phyloP scores from a whole-genome alignment of 768 basidiomycete species.

The Candolleomyces aberdarensis region DNA sequence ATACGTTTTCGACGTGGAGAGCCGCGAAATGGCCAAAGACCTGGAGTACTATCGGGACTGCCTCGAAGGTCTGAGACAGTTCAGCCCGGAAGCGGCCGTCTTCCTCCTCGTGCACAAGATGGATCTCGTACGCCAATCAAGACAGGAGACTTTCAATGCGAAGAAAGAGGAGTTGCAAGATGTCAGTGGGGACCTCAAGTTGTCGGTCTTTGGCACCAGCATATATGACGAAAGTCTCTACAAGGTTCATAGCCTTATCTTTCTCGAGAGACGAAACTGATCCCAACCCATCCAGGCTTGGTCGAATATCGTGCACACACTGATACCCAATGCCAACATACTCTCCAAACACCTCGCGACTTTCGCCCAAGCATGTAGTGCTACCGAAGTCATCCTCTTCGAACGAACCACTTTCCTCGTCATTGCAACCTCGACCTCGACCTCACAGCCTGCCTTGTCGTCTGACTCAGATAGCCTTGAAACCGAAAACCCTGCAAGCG shows the following conservation, averaged over 20 bases:
- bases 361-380: constrained; percentile 83
- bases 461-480: constrained; percentile 21
- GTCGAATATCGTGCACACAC: constrained; percentile 95
- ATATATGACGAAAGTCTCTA: constrained; percentile 98
- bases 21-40: constrained; percentile 81
- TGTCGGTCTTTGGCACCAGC: constrained; percentile 87
- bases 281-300: constrained; percentile 64
- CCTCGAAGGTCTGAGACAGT: constrained; percentile 74
- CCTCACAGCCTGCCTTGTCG: constrained; percentile 26
- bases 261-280: neutral
- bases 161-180: constrained; percentile 71
- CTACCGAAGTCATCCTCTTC: constrained; percentile 93
- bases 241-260: constrained; percentile 50
- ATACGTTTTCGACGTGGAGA: constrained; percentile 96
- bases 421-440: constrained; percentile 75
- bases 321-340: constrained; percentile 92
- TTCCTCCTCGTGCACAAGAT: constrained; percentile 97
- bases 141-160: constrained; percentile 57
- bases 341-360: constrained; percentile 84
- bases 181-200: constrained; percentile 54
- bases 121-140: constrained; percentile 80
- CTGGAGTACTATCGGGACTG: constrained; percentile 91
- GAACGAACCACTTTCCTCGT: constrained; percentile 98
- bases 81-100: constrained; percentile 78
- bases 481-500: constrained; percentile 25